phyloP scores from a whole-genome alignment of 805 yeast genomes.

The Spathaspora arborariae region DNA sequence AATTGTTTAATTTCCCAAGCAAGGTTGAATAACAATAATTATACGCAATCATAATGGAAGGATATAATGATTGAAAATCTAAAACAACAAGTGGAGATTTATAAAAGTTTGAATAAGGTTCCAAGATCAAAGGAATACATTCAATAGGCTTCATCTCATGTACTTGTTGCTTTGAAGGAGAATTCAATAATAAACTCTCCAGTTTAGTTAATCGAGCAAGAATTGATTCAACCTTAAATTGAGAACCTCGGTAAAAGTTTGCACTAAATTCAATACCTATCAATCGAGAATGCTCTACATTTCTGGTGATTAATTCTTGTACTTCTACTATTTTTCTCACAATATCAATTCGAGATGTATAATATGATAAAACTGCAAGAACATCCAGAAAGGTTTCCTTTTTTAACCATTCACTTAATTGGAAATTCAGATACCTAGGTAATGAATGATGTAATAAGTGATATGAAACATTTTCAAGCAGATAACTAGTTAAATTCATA shows the following conservation, averaged over 20 bases:
- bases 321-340: slow-evolving; percentile 48
- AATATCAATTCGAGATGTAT: slow-evolving; percentile 39
- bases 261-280: slow-evolving; percentile 90
- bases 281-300: slow-evolving; percentile 78
- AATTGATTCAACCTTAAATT: slow-evolving; percentile 87
- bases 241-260: slow-evolving; percentile 87
- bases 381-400: slow-evolving; percentile 11
- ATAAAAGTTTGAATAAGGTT: slow-evolving; percentile 80
- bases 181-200: slow-evolving; percentile 66
- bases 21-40: slow-evolving; percentile 81
- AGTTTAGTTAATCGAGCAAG: slow-evolving; percentile 69
- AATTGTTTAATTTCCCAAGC: slow-evolving; percentile 57
- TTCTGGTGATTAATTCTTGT: slow-evolving; percentile 65
- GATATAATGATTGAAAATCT: slow-evolving; percentile 92
- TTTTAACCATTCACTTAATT: slow-evolving; percentile 39
- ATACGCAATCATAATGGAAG: slow-evolving; percentile 87
- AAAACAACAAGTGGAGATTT: slow-evolving; percentile 86
- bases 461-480: slow-evolving; percentile 71
- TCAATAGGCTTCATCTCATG: slow-evolving; percentile 82
- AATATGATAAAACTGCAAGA: slow-evolving; percentile 43
- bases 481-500: slow-evolving; percentile 58
- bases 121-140: slow-evolving; percentile 88
- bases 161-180: slow-evolving; percentile 81
- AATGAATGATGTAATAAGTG: slow-evolving; percentile 63
- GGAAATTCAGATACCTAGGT: slow-evolving; percentile 54